These are phyloP conservation scores for Chenopodium quinoa DNA, from an alignment of 148 eudicot genomes.

Conservation along the genomic window DNA sequence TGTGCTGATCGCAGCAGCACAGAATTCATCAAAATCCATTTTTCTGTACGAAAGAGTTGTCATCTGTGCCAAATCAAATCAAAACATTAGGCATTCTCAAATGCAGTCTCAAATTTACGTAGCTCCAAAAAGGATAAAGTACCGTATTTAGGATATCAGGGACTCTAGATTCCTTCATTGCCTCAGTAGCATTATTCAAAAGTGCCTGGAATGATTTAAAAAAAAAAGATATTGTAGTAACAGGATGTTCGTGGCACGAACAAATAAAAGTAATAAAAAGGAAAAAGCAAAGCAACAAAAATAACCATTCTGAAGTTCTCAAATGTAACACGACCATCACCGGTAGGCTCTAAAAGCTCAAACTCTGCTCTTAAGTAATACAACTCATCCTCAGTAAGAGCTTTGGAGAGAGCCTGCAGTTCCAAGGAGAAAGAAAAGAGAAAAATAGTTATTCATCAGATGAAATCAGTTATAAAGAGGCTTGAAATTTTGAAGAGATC, in stretches of 20 bases:
- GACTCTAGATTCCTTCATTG: slow-evolving; percentile 67
- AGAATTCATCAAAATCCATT: slow-evolving; percentile 67
- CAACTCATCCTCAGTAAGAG: slow-evolving; percentile 67
- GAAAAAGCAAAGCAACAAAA: slow-evolving; percentile 1
- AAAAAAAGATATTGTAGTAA: not conserved
- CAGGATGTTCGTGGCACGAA: not conserved
- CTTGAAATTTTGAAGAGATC: not conserved
- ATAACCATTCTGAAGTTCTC: slow-evolving; percentile 37
- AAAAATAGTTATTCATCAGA: not conserved
- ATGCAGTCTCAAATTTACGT: not conserved
- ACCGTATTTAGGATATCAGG: slow-evolving; percentile 57
- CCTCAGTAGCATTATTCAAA: slow-evolving; percentile 52
- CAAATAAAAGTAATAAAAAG: not conserved
- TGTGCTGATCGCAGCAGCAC: slow-evolving; percentile 68
- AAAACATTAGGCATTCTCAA: not conserved
- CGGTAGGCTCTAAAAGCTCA: slow-evolving; percentile 31
- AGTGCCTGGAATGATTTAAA: slow-evolving; percentile 45
- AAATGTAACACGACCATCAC: slow-evolving; percentile 30
- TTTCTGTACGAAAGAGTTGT: slow-evolving; percentile 58
- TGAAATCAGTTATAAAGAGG: not conserved
- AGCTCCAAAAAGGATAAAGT: slow-evolving; percentile 5
- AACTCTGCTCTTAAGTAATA: slow-evolving; percentile 56
- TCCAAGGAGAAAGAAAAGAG: slow-evolving; percentile 6
- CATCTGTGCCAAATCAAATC: slow-evolving; percentile 38
- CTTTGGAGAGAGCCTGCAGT: slow-evolving; percentile 63